Conservation (phyloP, 441 rosid genomes). For the Erodium moschatum region DNA sequence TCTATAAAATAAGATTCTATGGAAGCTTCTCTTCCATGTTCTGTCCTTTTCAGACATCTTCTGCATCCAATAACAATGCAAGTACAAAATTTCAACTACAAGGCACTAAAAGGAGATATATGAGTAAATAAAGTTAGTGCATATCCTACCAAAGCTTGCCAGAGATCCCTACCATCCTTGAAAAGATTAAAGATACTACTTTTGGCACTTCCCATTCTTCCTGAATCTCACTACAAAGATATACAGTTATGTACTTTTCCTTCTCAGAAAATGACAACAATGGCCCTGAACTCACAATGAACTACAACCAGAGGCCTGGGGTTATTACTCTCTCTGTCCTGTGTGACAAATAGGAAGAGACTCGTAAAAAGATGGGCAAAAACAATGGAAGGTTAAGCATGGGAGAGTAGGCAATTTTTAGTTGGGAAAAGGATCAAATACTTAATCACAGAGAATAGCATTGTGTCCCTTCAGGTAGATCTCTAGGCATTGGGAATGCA, state of each 20-base stretch:
- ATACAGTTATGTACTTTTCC: not conserved
- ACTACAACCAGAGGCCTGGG: constrained; percentile 11
- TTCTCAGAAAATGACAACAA: constrained; percentile 31
- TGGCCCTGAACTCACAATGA: constrained; percentile 30
- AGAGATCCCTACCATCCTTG: not conserved
- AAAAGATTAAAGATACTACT: constrained; percentile 19
- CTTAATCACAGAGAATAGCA: constrained; percentile 60
- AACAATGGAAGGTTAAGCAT: not conserved
- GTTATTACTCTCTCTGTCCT: constrained; percentile 13
- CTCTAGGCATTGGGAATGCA: constrained; percentile 58
- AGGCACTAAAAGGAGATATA: not conserved
- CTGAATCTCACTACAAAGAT: constrained; percentile 15
- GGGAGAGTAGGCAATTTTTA: not conserved
- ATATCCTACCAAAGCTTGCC: not conserved
- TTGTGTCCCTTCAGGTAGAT: constrained; percentile 73
- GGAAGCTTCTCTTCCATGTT: constrained; percentile 8
- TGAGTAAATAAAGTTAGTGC: constrained; percentile 8
- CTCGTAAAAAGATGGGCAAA: constrained; percentile 4
- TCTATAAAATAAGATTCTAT: constrained; percentile 1
- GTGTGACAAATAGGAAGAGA: constrained; percentile 15
- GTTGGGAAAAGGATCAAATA: constrained; percentile 22
- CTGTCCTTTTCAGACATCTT: constrained; percentile 11
- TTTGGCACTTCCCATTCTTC: constrained; percentile 28
- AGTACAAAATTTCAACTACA: constrained; percentile 7
- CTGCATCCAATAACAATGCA: constrained; percentile 2